phyloP scores from a whole-genome alignment of 1,284 basidiomycete genomes.

The Trichosporon asahii region DNA sequence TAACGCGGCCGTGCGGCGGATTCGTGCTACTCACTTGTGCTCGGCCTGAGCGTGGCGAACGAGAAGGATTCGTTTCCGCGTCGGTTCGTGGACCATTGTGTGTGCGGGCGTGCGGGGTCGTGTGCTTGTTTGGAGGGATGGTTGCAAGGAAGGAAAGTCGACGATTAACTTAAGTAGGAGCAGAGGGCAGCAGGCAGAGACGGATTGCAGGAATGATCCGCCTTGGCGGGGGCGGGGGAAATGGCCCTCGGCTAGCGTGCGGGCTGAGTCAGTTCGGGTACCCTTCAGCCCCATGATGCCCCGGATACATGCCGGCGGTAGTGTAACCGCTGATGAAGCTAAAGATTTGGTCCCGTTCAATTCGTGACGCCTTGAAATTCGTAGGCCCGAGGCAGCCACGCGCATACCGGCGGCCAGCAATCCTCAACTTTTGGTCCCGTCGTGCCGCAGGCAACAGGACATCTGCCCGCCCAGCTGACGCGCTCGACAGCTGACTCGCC shows the following conservation, averaged over 20 bases:
- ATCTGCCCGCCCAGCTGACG: background rate
- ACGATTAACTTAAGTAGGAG: background rate
- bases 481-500: background rate
- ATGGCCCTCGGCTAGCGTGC: background rate
- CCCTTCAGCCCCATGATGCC: background rate
- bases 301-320: constrained; percentile 9
- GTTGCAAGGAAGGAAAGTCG: background rate
- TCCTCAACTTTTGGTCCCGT: too few species aligned
- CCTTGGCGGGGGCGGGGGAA: background rate
- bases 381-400: background rate
- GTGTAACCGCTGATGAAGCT: background rate
- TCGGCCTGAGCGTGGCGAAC: constrained; percentile 51
- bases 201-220: background rate
- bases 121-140: constrained; percentile 3
- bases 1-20: background rate
- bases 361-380: background rate
- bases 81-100: constrained; percentile 12
- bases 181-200: background rate
- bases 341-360: background rate
- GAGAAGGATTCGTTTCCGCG: constrained; percentile 42
- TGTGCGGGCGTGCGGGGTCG: background rate
- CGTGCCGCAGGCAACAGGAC: background rate
- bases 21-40: constrained; percentile 41
- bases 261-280: constrained; percentile 4
- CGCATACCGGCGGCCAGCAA: background rate